Percentiles rank a stretch among this genome's conserved stretches.
Conservation (phyloP, 78 protist species). For the Diacronema lutheri region DNA sequence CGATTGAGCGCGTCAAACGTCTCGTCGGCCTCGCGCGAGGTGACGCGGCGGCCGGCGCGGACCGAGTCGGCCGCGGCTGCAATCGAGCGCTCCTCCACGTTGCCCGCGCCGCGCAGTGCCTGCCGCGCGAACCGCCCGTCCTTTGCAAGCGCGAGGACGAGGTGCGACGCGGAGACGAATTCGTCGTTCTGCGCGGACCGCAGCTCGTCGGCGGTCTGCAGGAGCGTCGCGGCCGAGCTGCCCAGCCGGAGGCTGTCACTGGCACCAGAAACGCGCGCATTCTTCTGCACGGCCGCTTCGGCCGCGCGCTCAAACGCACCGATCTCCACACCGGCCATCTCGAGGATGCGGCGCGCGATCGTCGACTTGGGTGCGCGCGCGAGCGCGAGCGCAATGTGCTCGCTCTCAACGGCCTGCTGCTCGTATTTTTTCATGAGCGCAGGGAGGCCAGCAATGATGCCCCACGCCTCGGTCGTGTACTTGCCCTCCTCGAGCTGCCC, state of each 20-base stretch:
- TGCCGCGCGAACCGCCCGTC: background rate
- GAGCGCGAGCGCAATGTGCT: background rate
- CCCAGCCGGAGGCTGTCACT: background rate
- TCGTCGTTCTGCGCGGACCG: background rate
- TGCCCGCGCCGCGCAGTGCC: background rate
- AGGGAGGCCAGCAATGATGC: background rate
- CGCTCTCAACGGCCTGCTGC: background rate
- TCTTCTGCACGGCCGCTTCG: background rate
- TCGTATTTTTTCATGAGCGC: background rate
- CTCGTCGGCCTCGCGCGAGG: slow-evolving; percentile 1
- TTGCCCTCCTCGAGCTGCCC: no score
- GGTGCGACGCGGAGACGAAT: slow-evolving; percentile 21
- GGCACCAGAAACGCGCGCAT: slow-evolving; percentile 1
- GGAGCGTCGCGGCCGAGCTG: background rate
- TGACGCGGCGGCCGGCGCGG: slow-evolving; percentile 22
- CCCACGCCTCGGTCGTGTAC: no score
- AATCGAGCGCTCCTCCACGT: background rate
- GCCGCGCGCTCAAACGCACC: background rate
- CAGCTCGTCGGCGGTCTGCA: background rate
- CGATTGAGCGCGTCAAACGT: slow-evolving; percentile 12
- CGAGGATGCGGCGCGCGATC: background rate
- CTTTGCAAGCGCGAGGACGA: background rate
- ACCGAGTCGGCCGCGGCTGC: background rate
- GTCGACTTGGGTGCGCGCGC: background rate
- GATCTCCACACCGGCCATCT: background rate